Evolutionary conservation across 768 basidiomycete genomes (phyloP), one percentile per base, ranked within the genome.

Genomic region (Trametes gibbosa): DNA sequence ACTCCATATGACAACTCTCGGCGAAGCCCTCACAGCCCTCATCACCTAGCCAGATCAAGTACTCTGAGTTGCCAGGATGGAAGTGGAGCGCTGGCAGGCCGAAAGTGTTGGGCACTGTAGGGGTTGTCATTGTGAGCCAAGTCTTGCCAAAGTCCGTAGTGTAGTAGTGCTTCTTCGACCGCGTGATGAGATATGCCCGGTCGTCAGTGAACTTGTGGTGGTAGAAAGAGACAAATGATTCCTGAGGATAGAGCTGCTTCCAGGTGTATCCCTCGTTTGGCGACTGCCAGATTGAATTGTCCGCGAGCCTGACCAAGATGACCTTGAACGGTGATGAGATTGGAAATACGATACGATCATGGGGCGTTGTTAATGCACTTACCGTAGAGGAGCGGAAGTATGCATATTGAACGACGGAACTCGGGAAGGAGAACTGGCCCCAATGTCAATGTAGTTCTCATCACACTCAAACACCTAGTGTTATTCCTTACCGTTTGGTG

Each of bases 261-360:
- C 96, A 99, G 0, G 86, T 86, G 73, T 92, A 94, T 1, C 96
- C 97, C 73, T 99, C 95, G 69, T 95, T 98, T 66, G 84, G 85
- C 0, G 94, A 97, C 75, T 98, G 95, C 93, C 93, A 98, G 53
- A 98, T 79, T 0, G 83, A 80, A 61, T 84, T 73, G 67, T 98
- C 94, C 1, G 71, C 70, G 3, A 97, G 80, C 6, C 91, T 87
- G 40, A 92, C 85, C 32, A 99, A 82, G 55, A 98, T 82, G 0
- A 94, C 95, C 83, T 92, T 66, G 0, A 61, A 53, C 14, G 54
- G 41, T 45, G 24, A 23, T 39, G 62, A 42, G 21, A 53, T 23
- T 4, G 16, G 5, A 32, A 45, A 8, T 6, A 3, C 3, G 32
- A 25, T 39, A 49, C 8, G 2, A 12, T 3, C 5, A 58, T 13